Percentiles rank a stretch among this genome's conserved stretches.
phyloP scores from a whole-genome alignment of 2,329 filamentous ascomycete genomes.

The Alternaria metachromatica region DNA sequence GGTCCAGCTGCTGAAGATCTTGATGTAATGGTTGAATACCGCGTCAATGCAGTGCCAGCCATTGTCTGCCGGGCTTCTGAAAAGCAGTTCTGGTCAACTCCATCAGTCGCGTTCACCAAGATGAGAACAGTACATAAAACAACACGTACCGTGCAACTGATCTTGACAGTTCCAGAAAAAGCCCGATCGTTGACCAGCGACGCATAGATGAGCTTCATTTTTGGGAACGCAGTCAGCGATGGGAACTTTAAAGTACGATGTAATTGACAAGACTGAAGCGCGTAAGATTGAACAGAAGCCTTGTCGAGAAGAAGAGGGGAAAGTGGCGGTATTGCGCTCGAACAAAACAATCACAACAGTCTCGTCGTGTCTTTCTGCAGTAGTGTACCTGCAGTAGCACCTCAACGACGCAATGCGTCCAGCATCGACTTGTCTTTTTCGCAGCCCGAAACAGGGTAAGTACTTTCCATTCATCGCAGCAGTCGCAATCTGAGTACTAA shows the following conservation, averaged over 20 bases:
- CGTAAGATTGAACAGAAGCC: too few species aligned
- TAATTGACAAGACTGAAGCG: neutral
- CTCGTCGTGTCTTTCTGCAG: conserved; percentile 21
- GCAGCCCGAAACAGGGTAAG: neutral
- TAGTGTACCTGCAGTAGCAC: conserved; percentile 29
- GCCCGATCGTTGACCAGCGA: conserved; percentile 28
- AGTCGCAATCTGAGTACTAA: neutral
- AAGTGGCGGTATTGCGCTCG: neutral
- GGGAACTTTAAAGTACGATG: conserved; percentile 3
- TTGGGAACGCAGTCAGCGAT: neutral
- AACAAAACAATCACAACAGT: conserved; percentile 19
- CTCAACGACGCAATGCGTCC: conserved; percentile 10
- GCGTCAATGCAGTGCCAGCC: neutral
- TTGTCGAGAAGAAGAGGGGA: neutral
- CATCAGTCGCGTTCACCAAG: neutral
- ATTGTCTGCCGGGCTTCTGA: neutral
- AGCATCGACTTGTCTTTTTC: conserved; percentile 6
- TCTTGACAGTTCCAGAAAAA: neutral
- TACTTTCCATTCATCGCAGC: neutral
- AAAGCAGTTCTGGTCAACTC: neutral
- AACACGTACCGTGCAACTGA: conserved; percentile 1
- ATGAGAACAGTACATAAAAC: conserved; percentile 5
- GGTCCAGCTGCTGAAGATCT: neutral
- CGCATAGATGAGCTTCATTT: neutral
- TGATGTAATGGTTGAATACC: neutral